Evolutionary conservation across 2,329 filamentous ascomycete genomes (phyloP), one percentile per base, ranked within the genome.

Genomic region (Onygenales sp.): DNA sequence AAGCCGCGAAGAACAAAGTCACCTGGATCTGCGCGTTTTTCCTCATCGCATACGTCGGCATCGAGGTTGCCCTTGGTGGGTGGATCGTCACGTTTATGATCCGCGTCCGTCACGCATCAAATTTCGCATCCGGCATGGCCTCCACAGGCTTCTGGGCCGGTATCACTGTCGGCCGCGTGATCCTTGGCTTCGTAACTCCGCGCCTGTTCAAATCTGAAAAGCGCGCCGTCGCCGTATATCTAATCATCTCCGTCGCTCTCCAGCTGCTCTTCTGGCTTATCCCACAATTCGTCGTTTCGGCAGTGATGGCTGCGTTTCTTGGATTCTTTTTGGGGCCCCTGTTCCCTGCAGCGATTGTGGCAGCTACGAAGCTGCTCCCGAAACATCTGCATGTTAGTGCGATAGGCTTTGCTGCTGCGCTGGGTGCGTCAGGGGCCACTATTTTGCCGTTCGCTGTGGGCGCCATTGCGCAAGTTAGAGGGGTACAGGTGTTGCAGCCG

Each of bases 61-160:
- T 81, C 5, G 89, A 95, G 55, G 72, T 74, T 9, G 82, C 81
- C 0, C 73, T 90, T 2, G 85, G 85, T 17, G 88, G 88, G 13
- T 93, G 88, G 88, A 85, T 94, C 57, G 84, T 89, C 48, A 85
- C 84, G 0, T 94, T 95, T 66, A 94, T 95, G 87, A 82, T 91
- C n/a, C 75, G 80, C 17, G 83, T 90, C 27, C 80, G 90, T 11
- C 68, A 84, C 39, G 87, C 84, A 3, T 78, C 75, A 27, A 73
- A 82, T 0, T 92, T 93, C 63, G 77, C 83, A 2, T 84, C 85
- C 36, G 89, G 89, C 2, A 81, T 93, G 72, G 83, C 82, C 0
- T 84, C 83, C 0, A 92, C 87, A 0, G 84, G 87, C 0, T 94
- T 92, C 71, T 95, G 89, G 89, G 78, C 89, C 43, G 89, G 89